These are phyloP conservation scores for Oryza coarctata DNA, from an alignment of 176 grass and related monocot genomes.

Conservation along the genomic window DNA sequence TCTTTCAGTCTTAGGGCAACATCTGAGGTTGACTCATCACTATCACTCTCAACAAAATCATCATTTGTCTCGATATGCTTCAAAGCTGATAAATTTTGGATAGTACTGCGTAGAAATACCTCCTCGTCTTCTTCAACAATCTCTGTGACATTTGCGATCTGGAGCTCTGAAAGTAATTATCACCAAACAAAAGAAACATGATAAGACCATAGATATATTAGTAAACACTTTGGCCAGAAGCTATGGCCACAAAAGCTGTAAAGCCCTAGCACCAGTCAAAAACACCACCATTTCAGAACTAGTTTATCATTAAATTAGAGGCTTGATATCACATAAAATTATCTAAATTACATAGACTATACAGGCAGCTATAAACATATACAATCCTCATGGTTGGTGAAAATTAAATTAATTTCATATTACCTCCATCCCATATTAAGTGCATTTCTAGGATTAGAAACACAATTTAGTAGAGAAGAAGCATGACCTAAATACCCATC, in stretches of 20 bases:
- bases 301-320: slow-evolving; percentile 12
- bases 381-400: neutral
- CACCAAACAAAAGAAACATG: slow-evolving; percentile 34
- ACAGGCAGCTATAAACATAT: neutral
- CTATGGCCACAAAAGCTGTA: slow-evolving; percentile 7
- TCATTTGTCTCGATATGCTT: slow-evolving; percentile 48
- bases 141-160: slow-evolving; percentile 49
- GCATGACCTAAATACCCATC: too few species aligned
- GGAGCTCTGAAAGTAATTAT: slow-evolving; percentile 59
- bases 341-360: slow-evolving; percentile 9
- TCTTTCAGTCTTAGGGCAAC: slow-evolving; percentile 42
- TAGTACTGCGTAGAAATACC: slow-evolving; percentile 61
- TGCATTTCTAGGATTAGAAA: too few species aligned
- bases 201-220: slow-evolving; percentile 16
- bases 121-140: slow-evolving; percentile 98
- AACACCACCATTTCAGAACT: slow-evolving; percentile 3
- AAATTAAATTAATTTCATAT: neutral
- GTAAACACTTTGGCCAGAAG: slow-evolving; percentile 3
- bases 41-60: slow-evolving; percentile 56
- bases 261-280: slow-evolving; percentile 1
- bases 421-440: too few species aligned
- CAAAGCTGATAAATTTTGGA: slow-evolving; percentile 55
- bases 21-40: slow-evolving; percentile 54
- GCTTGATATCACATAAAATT: neutral
- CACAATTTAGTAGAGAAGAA: too few species aligned